phyloP scores from a whole-genome alignment of 352 stramenopile species.

The Sclerospora graminicola region DNA sequence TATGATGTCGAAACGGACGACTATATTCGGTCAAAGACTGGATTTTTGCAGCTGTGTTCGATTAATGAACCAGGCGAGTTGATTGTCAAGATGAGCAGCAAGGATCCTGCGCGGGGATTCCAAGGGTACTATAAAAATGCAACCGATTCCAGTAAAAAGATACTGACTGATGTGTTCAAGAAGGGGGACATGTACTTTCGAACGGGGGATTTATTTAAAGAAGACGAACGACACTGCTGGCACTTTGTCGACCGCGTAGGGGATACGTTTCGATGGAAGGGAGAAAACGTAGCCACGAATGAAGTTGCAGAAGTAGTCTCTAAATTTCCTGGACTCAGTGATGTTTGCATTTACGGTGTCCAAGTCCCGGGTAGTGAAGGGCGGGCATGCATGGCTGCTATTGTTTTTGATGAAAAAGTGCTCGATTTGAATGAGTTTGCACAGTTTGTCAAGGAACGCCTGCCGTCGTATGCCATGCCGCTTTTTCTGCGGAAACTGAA shows the following conservation, averaged over 20 bases:
- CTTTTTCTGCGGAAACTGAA: constrained; percentile 75
- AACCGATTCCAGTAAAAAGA: constrained; percentile 75
- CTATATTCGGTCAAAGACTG: constrained; percentile 42
- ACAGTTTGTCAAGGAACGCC: constrained; percentile 28
- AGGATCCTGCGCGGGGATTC: constrained; percentile 58
- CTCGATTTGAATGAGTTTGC: constrained; percentile 56
- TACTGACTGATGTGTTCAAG: constrained; percentile 71
- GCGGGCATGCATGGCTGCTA: constrained; percentile 71
- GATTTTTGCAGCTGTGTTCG: constrained; percentile 39
- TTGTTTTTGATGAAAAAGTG: constrained; percentile 58
- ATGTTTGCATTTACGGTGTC: constrained; percentile 74
- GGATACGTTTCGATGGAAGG: constrained; percentile 92
- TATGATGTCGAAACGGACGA: constrained; percentile 74
- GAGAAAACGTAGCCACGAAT: constrained; percentile 88
- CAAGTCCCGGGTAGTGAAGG: constrained; percentile 68
- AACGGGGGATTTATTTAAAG: constrained; percentile 84
- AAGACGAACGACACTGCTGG: constrained; percentile 63
- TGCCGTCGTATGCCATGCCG: constrained; percentile 70
- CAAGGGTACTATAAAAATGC: constrained; percentile 83
- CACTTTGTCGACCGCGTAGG: constrained; percentile 88
- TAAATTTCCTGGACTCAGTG: constrained; percentile 61
- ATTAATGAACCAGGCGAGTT: constrained; percentile 65
- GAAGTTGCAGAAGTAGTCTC: constrained; percentile 80
- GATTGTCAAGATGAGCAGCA: constrained; percentile 42
- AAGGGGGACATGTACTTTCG: constrained; percentile 86